Conservation (phyloP, 208 protist species). For the Crithidia brevicula region DNA sequence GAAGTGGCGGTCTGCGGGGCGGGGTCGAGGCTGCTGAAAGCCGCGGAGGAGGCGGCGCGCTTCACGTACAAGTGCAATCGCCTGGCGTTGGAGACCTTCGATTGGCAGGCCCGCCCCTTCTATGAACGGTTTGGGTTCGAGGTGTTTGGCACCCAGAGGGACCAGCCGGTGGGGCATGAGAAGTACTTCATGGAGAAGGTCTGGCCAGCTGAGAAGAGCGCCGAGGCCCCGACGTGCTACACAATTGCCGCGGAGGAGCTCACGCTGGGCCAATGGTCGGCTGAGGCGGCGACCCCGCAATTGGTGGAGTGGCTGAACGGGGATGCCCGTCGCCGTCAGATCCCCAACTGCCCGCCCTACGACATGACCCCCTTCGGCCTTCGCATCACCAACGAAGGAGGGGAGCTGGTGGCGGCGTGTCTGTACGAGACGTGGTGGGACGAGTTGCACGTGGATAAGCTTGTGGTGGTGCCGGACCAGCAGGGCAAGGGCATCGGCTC, state of each 20-base stretch:
- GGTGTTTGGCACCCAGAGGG: slow-evolving; percentile 33
- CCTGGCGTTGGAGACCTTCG: slow-evolving; percentile 45
- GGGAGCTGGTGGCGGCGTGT: slow-evolving; percentile 19
- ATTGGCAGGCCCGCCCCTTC: slow-evolving; percentile 54
- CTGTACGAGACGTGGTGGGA: slow-evolving; percentile 39
- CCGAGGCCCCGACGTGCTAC: slow-evolving; percentile 6
- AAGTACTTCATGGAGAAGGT: slow-evolving; percentile 51
- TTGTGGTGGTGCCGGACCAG: slow-evolving; percentile 20
- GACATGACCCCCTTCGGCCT: slow-evolving; percentile 28
- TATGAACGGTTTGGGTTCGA: slow-evolving; percentile 47
- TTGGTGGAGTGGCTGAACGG: slow-evolving; percentile 27
- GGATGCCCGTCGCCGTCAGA: slow-evolving; percentile 18
- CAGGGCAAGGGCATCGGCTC: slow-evolving; percentile 25
- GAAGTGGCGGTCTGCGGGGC: slow-evolving; percentile 18
- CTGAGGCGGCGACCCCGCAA: slow-evolving; percentile 5
- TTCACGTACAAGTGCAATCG: slow-evolving; percentile 25
- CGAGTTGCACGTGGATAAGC: slow-evolving; percentile 36
- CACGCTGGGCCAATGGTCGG: slow-evolving; percentile 5
- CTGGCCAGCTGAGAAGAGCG: slow-evolving; percentile 12
- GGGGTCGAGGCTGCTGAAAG: slow-evolving; percentile 26
- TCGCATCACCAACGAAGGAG: slow-evolving; percentile 8
- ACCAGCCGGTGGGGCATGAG: slow-evolving; percentile 34
- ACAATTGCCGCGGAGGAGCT: slow-evolving; percentile 4
- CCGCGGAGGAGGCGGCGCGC: slow-evolving; percentile 23
- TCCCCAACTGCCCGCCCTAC: slow-evolving; percentile 12